Base-by-base conservation (phyloP, 1,139 yeast species). In the Arxiozyma telluris region DNA sequence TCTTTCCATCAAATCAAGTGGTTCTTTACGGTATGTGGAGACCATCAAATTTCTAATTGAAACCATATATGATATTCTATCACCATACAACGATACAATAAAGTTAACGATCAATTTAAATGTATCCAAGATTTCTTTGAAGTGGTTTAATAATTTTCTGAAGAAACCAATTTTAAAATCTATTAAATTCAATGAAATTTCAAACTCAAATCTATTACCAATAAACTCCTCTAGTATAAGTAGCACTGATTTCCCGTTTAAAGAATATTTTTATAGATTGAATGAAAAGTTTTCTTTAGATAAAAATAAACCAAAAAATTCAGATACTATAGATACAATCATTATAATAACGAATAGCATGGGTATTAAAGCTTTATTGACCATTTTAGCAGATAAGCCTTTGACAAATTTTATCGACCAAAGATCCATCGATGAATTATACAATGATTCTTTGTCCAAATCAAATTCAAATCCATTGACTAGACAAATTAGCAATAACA, bases 1-100 rank as follows among this genome's bases (percentile, higher is more conserved):
- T 15, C 44, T 55, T 41, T 56, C 55, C 6, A 57, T 67, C 1
- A 54, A 60, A 8, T 64, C 70, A 1, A 63, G 69, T 21, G 70
- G 71, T 9, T 67, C 71, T 1, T 49, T 68, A 44, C 53, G 69
- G 46, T 68, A 68, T 55, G 71, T 68, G 12, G 69, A 66, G 51
- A 66, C 71, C 1, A 62, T 66, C 18, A 66, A 62, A 53, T 68
- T 60, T 53, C 50, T 67, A 42, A 57, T 67, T 18, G 70, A 67
- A 51, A 52, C 63, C 5, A 55, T 65, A 44, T 66, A 61, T 54
- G 52, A 56, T 20, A 61, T 56, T 21, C 25, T 63, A 22, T 41
- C 50, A n/a, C 50, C 43, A 15, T n/a, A 11, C 20, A 41, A 45
- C 11, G 54, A 52, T 5, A 53, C 51, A 27, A 46, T 66, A 21